Evolutionary conservation across 2,329 filamentous ascomycete genomes (phyloP).

Genomic region (Alternaria gansuensis): DNA sequence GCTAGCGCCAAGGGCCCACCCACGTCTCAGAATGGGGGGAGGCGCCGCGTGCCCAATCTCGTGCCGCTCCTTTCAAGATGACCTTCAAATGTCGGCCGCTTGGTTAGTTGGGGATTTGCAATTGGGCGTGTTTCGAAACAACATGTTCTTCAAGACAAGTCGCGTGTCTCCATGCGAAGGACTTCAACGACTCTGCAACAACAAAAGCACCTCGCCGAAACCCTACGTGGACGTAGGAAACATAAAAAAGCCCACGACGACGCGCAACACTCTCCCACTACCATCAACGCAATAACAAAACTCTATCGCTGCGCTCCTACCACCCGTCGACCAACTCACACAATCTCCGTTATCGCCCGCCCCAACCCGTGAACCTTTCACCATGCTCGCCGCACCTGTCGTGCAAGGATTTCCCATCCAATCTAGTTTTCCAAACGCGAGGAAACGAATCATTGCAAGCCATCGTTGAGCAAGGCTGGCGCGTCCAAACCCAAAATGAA

Average conservation of each 20-base stretch:
- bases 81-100: slow-evolving; percentile 14
- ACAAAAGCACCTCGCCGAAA: neutral
- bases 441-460: slow-evolving; percentile 12
- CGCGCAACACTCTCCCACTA: slow-evolving; percentile 13
- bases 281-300: neutral
- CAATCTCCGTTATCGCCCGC: slow-evolving; percentile 21
- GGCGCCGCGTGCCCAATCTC: slow-evolving; percentile 10
- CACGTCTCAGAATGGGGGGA: slow-evolving; percentile 15
- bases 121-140: slow-evolving; percentile 16
- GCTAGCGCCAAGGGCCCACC: slow-evolving; percentile 8
- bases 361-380: slow-evolving; percentile 6
- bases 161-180: neutral
- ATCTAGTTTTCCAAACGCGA: slow-evolving; percentile 10
- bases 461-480: slow-evolving; percentile 22
- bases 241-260: slow-evolving; percentile 3
- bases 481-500: slow-evolving; percentile 12
- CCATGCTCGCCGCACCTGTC: slow-evolving; percentile 4
- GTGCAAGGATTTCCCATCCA: slow-evolving; percentile 14
- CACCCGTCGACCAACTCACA: slow-evolving; percentile 15
- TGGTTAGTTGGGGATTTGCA: slow-evolving; percentile 4
- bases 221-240: neutral
- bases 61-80: slow-evolving; percentile 18
- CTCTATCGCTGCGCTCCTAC: slow-evolving; percentile 7
- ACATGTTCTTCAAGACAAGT: neutral
- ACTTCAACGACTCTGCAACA: slow-evolving; percentile 4